A percentile compares a stretch with the other conserved stretches of the same genome.
phyloP scores from a whole-genome alignment of 2,329 filamentous ascomycete species.

The Onygena corvina region DNA sequence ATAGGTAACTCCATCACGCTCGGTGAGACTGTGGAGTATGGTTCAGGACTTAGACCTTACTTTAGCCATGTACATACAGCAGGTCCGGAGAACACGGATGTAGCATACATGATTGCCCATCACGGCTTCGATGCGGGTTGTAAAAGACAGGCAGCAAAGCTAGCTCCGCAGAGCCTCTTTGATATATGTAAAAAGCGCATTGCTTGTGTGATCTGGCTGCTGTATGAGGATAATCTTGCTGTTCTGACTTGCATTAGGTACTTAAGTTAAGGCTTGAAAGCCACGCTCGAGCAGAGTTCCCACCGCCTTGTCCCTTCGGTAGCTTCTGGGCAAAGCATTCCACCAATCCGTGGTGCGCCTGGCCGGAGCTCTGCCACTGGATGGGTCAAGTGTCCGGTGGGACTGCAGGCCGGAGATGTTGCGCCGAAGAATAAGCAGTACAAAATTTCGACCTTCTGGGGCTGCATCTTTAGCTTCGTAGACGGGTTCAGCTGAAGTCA shows the following conservation, averaged over 20 bases:
- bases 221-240: neutral
- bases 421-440: neutral
- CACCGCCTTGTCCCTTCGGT: neutral
- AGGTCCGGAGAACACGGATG: neutral
- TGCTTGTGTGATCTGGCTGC: too few species aligned
- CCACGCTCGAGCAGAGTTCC: neutral
- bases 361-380: neutral
- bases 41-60: neutral
- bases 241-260: neutral
- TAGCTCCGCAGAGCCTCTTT: too few species aligned
- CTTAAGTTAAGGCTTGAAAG: slow-evolving; percentile 1
- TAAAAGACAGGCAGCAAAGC: too few species aligned
- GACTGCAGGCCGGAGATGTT: neutral
- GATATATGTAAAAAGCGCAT: too few species aligned
- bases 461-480: neutral
- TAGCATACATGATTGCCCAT: too few species aligned
- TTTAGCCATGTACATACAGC: too few species aligned
- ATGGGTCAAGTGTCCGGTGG: too few species aligned
- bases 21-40: neutral
- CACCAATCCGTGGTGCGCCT: neutral
- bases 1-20: neutral
- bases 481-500: neutral
- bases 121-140: too few species aligned
- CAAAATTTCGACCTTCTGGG: neutral
- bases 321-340: neutral